Conservation (phyloP, 306 rosid genomes). For the Castanea mollissima region DNA sequence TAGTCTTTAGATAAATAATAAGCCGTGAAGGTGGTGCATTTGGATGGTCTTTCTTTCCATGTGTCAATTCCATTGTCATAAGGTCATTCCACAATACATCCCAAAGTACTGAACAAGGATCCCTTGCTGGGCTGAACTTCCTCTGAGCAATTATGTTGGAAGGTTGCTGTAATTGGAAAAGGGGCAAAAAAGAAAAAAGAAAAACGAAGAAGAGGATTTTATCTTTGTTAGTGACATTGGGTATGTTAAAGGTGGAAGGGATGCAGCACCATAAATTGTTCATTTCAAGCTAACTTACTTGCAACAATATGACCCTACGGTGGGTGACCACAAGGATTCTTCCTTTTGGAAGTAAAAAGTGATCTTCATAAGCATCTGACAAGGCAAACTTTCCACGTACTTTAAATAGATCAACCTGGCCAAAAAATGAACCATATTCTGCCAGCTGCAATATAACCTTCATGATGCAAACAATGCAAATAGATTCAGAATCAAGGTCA, state of each 20-base stretch:
- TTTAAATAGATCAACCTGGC: conserved; percentile 96
- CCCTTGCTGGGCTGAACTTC: conserved; percentile 94
- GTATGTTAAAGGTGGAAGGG: not conserved
- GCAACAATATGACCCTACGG: conserved; percentile 80
- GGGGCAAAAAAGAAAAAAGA: not conserved
- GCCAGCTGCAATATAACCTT: conserved; percentile 94
- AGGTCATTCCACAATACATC: conserved; percentile 87
- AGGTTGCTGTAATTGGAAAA: conserved; percentile 72
- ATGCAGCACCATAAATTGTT: conserved; percentile 9
- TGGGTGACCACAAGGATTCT: conserved; percentile 78
- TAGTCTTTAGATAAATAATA: conserved; percentile 60
- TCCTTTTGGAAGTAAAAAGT: conserved; percentile 85
- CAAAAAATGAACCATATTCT: conserved; percentile 94
- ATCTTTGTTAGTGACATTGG: not conserved
- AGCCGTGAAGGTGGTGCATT: conserved; percentile 65
- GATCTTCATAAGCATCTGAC: conserved; percentile 98
- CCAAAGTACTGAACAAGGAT: conserved; percentile 92
- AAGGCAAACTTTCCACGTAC: conserved; percentile 98
- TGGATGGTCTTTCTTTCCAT: conserved; percentile 78
- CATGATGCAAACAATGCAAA: conserved; percentile 35
- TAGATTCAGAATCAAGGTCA: not conserved
- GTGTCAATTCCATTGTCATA: conserved; percentile 64
- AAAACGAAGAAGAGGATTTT: conserved; percentile 14
- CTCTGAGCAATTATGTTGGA: conserved; percentile 79
- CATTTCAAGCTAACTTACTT: conserved; percentile 50